Base-by-base conservation (phyloP, 2,329 filamentous ascomycete genomes). In the Paracorniculantispora psalliotae region DNA sequence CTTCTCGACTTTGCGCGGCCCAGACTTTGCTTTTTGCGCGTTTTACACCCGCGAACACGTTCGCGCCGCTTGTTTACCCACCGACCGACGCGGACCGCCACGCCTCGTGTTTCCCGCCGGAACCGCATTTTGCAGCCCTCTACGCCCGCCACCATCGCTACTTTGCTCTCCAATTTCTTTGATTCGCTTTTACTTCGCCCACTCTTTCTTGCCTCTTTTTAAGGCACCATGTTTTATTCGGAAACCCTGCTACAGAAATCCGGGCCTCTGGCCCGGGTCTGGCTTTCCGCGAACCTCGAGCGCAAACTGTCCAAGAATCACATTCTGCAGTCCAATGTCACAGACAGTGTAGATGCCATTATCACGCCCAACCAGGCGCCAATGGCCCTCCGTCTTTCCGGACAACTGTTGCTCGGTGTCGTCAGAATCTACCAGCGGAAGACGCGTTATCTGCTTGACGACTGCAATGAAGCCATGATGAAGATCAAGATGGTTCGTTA, bases 391-490 rank as follows among this genome's bases (percentile, higher is more conserved):
- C 91, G 94, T 66, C 79, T 99, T 62, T 97, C 92, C 70, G 92
- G 93, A 61, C 94, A 99, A 77, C 81, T 99, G 60, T 80, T 99
- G 69, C 83, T 99, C 59, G 94, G 94, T 77, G 94, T 99, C 26
- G 94, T 97, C 67, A 87, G 93, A 71, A 99, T 99, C 70, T 99
- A 99, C 75, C 96, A 92, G 75, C 85, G 94, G 70, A 99, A 99
- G 77, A 93, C 94, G 69, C 89, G 92, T 68, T 99, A 99, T 74
- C 79, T 99, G 53, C 80, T 97, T 50, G 94, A 99, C 69, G 94
- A 99, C 72, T 99, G 94, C 77, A 97, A 96, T 69, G 94, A 99
- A 75, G 93, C 93, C 41, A 80, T 99, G 65, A 88, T 96, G 81
- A 97, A 97, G 78, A 97, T 99, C 68, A 97, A 97, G 72, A 96